Base-by-base conservation (phyloP, 257 asterid genomes). In the Coffea eugenioides region DNA sequence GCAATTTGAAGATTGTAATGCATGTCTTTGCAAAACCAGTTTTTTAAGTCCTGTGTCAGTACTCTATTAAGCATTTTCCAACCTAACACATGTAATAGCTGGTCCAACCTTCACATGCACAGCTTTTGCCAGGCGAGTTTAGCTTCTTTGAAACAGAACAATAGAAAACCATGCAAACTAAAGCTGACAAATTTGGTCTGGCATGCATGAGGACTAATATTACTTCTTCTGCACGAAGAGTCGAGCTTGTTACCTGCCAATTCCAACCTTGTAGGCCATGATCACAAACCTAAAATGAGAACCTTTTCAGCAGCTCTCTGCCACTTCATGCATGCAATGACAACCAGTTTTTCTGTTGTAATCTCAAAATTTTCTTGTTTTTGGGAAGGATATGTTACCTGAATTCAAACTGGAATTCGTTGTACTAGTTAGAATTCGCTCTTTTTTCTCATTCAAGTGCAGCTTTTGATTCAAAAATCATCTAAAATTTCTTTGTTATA, bases 201-300 rank as follows among this genome's bases (percentile, higher is more conserved):
- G 2, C 25, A 74, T 36, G 18, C 71, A 66, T 14, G 23, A 69
- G 51, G 73, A 69, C 16, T 69, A 6, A 20, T 18, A 41, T 68
- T 34, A 69, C 13, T 41, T 69, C 16, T 16, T 4, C 31, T 34
- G 36, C 36, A 12, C 10, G 25, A 64, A 11, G 14, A 25, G 5
- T 27, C 41, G 8, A 25, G 69, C 25, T n/a, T 64, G 41, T 39
- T 75, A 92, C 97, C 97, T 92, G 97, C 96, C 96, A 91, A 78
- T 87, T 74, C 97, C 97, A 92, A 68, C 94, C 94, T 77, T 61
- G 80, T 59, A 90, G 92, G 41, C 92, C 96, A 84, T 91, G 97
- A 67, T 81, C 85, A 82, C 27, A 27, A 27, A 27, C 27, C 27
- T 27, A 27, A 27, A 27, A 27, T 27, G 27, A 27, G 27, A 27